Evolutionary conservation across 2,329 filamentous ascomycete genomes (phyloP).

Genomic region (Xylariales sp.): DNA sequence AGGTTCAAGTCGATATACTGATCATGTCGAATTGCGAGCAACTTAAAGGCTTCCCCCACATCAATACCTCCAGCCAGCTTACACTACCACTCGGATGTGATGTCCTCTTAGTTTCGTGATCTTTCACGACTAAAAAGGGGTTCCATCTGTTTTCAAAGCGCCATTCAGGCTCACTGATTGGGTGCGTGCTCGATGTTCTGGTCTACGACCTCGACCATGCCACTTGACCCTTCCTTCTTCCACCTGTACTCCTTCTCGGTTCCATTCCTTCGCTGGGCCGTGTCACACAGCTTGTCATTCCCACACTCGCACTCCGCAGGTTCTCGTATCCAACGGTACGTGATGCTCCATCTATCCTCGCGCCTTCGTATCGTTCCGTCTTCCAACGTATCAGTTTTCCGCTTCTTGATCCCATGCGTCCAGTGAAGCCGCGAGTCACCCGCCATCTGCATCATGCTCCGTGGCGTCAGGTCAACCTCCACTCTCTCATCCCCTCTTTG

Average conservation of each 20-base stretch:
- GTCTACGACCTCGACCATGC: too few relatives aligned
- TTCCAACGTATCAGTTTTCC: slow-evolving; percentile 44
- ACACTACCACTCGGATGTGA: too few relatives aligned
- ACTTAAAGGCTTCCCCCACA: too few relatives aligned
- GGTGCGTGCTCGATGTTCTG: too few relatives aligned
- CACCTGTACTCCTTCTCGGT: slow-evolving; percentile 47
- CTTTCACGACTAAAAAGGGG: too few relatives aligned
- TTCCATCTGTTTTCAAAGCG: too few relatives aligned
- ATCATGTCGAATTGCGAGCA: too few relatives aligned
- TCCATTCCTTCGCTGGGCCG: slow-evolving; percentile 40
- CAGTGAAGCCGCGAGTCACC: slow-evolving; percentile 48
- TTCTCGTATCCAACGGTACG: slow-evolving; percentile 47
- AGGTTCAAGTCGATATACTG: too few relatives aligned
- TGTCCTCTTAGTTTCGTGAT: too few relatives aligned
- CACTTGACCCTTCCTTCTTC: slow-evolving; percentile 26
- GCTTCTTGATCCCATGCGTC: slow-evolving; percentile 50
- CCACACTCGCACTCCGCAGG: slow-evolving; percentile 46
- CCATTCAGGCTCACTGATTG: too few relatives aligned
- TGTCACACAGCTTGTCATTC: slow-evolving; percentile 45
- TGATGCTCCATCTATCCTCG: slow-evolving; percentile 48
- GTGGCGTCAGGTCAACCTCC: slow-evolving; percentile 42
- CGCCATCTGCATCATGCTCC: slow-evolving; percentile 48
- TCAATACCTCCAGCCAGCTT: too few relatives aligned
- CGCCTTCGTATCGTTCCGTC: slow-evolving; percentile 41
- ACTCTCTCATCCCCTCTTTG: slow-evolving; percentile 18